Conservation (phyloP, 2,329 filamentous ascomycete genomes). For the Claviceps digitariae region DNA sequence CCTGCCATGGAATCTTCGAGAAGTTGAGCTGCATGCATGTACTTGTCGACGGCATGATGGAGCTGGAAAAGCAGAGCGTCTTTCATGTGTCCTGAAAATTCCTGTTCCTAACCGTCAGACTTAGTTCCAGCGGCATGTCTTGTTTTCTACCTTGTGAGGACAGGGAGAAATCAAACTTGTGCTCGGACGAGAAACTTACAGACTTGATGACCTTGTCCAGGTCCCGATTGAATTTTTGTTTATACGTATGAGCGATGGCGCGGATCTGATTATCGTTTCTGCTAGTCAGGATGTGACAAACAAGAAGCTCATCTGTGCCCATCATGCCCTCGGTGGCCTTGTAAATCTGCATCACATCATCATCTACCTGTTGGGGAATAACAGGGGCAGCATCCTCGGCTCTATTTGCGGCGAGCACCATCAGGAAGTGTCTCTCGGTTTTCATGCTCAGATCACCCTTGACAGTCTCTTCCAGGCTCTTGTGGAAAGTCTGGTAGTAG, state of each 20-base stretch:
- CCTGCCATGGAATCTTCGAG: conserved; percentile 86
- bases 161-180: neutral
- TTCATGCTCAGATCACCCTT: conserved; percentile 71
- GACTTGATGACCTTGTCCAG: conserved; percentile 63
- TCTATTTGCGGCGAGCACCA: conserved; percentile 61
- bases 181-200: conserved; percentile 23
- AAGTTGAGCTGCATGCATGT: conserved; percentile 66
- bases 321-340: conserved; percentile 59
- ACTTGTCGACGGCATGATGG: conserved; percentile 63
- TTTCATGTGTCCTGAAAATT: conserved; percentile 90
- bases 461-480: conserved; percentile 57
- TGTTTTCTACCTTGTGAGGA: neutral
- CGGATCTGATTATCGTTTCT: conserved; percentile 73
- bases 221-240: conserved; percentile 53
- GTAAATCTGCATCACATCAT: conserved; percentile 65
- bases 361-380: conserved; percentile 57
- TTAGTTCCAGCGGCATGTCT: neutral
- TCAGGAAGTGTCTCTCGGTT: conserved; percentile 73
- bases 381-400: conserved; percentile 68
- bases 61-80: conserved; percentile 70
- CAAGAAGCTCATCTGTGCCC: conserved; percentile 60
- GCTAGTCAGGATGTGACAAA: conserved; percentile 64
- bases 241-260: conserved; percentile 65
- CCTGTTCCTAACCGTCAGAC: conserved; percentile 22
- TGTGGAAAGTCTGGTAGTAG: conserved; percentile 56